Percentiles rank a stretch among this genome's conserved stretches.
Conservation (phyloP, 2,329 filamentous ascomycete genomes). For the Pseudogymnoascus sp. region DNA sequence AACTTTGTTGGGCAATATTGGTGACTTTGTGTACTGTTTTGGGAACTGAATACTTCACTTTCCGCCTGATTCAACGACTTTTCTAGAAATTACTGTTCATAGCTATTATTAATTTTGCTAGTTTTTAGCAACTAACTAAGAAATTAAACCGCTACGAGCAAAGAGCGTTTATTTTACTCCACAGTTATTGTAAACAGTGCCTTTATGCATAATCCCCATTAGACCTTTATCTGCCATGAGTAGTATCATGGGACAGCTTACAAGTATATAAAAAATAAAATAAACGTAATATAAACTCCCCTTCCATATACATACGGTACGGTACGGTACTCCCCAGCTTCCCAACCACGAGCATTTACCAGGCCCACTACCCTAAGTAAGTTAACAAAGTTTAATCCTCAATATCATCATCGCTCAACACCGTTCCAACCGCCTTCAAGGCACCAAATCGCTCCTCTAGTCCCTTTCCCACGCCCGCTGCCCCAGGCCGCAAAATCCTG, state of each 20-base stretch:
- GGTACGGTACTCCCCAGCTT: not conserved
- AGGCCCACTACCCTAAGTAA: not conserved
- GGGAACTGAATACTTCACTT: not conserved
- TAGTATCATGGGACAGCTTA: not conserved
- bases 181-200: not conserved
- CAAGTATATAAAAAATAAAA: not conserved
- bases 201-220: not conserved
- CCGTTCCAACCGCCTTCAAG: constrained; percentile 46
- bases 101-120: not conserved
- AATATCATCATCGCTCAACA: constrained; percentile 78
- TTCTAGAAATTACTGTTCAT: not conserved
- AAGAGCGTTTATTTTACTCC: not conserved
- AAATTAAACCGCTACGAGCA: not conserved
- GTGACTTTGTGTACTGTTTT: not conserved
- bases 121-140: not conserved
- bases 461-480: constrained; percentile 15
- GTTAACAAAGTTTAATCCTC: constrained; percentile 43
- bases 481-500: constrained; percentile 14
- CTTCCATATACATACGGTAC: not conserved
- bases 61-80: not conserved
- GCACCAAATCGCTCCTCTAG: constrained; percentile 13
- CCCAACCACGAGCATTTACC: not conserved
- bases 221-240: not conserved
- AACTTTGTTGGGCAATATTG: not conserved
- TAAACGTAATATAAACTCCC: not conserved